Evolutionary conservation across 2,329 filamentous ascomycete species (phyloP).

Genomic region (Nemania sp.): DNA sequence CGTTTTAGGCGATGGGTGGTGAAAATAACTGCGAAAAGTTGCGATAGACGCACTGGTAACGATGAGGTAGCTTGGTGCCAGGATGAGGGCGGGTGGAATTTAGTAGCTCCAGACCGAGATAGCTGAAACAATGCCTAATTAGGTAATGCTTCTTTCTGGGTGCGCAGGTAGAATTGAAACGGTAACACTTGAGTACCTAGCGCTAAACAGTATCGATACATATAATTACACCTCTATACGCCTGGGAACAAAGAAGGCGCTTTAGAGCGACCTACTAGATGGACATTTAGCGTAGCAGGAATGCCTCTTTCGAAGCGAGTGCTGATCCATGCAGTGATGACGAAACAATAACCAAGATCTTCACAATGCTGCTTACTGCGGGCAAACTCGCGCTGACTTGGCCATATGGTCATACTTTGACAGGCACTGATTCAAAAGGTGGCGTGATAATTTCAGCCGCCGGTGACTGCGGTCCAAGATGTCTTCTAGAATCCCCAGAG

Average conservation of each 20-base stretch:
- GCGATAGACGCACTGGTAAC: background rate
- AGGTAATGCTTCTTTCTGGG: background rate
- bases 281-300: background rate
- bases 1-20: too few relatives aligned
- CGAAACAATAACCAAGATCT: background rate
- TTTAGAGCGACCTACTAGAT: background rate
- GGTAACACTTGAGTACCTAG: background rate
- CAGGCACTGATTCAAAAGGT: slow-evolving; percentile 1
- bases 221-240: too few relatives aligned
- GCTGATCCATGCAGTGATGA: background rate
- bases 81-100: slow-evolving; percentile 5
- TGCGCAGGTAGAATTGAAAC: background rate
- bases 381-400: background rate
- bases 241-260: background rate
- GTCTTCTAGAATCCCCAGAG: background rate
- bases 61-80: background rate
- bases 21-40: too few relatives aligned
- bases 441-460: slow-evolving; percentile 15
- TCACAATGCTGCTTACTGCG: background rate
- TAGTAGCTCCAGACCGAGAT: slow-evolving; percentile 18
- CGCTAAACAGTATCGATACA: too few relatives aligned
- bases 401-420: background rate
- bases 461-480: background rate
- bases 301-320: background rate
- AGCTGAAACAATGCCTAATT: slow-evolving; percentile 1